phyloP scores from a whole-genome alignment of 2,329 filamentous ascomycete species.

The Byssothecium circinans region DNA sequence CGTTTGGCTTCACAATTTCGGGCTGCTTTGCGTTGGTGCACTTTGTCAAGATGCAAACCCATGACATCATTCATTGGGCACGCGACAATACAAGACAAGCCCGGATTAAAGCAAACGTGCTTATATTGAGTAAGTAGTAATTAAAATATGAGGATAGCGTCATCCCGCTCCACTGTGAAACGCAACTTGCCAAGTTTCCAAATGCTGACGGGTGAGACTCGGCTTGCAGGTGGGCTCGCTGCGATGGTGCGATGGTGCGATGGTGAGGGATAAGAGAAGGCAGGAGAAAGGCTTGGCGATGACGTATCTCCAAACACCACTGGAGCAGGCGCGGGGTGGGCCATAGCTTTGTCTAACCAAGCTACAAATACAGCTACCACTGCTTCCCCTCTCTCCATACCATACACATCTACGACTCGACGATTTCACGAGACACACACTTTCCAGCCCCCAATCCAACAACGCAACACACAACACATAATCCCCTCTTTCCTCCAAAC shows the following conservation, averaged over 20 bases:
- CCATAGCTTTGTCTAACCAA: constrained; percentile 23
- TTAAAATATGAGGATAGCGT: constrained; percentile 15
- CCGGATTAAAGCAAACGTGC: constrained; percentile 14
- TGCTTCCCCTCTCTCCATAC: neutral
- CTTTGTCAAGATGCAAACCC: neutral
- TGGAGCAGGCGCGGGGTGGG: constrained; percentile 1
- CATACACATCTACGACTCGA: constrained; percentile 1
- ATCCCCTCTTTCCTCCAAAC: neutral
- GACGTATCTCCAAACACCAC: constrained; percentile 23
- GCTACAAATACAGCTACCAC: constrained; percentile 34
- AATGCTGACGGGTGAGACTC: too few relatives aligned
- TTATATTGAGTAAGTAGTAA: constrained; percentile 22
- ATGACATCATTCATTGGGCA: constrained; percentile 32
- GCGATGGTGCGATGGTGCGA: neutral
- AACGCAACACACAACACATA: neutral
- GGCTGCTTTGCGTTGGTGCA: constrained; percentile 3
- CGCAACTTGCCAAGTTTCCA: constrained; percentile 2
- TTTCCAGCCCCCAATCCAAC: neutral
- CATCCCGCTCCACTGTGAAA: constrained; percentile 6
- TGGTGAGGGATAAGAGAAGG: constrained; percentile 4
- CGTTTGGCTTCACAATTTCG: constrained; percentile 1
- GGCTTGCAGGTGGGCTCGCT: too few relatives aligned
- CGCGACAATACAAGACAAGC: constrained; percentile 13
- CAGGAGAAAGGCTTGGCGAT: constrained; percentile 32
- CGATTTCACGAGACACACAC: constrained; percentile 12